Conservation (phyloP, 345 rosid species). For the Euphorbia pulcherrima region DNA sequence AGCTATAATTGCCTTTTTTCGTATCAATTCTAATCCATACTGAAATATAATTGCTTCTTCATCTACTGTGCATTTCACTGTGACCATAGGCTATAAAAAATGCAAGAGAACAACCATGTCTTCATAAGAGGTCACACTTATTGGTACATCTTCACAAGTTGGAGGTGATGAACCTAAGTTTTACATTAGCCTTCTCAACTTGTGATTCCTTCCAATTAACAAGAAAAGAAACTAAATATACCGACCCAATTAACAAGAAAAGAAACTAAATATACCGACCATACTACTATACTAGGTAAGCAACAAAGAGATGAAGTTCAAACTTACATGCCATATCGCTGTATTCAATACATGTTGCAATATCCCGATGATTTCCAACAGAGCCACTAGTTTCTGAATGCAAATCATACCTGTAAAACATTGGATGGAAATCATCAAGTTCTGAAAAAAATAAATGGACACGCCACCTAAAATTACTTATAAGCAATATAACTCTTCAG, state of each 20-base stretch:
- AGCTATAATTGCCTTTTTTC: neutral
- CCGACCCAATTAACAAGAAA: neutral
- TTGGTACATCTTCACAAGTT: neutral
- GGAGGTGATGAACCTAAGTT: neutral
- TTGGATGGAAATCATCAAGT: neutral
- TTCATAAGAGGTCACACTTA: neutral
- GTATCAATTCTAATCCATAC: neutral
- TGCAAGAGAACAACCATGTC: neutral
- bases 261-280: slow-evolving; percentile 1
- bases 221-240: slow-evolving; percentile 2
- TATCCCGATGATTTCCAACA: slow-evolving; percentile 65
- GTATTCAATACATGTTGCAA: slow-evolving; percentile 58
- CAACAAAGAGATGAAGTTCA: neutral
- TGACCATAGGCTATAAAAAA: neutral
- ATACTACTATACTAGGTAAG: neutral
- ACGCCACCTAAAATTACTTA: neutral
- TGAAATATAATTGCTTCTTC: too few relatives aligned
- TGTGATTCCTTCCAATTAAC: neutral
- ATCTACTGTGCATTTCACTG: too few relatives aligned
- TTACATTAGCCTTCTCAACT: neutral
- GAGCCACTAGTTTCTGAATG: slow-evolving; percentile 37
- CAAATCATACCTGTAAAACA: slow-evolving; percentile 58
- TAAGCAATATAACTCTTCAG: neutral
- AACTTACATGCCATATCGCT: slow-evolving; percentile 61
- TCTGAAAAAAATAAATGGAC: neutral